Conservation (phyloP, 2,329 filamentous ascomycete species). For the Cladosporium colombiae region DNA sequence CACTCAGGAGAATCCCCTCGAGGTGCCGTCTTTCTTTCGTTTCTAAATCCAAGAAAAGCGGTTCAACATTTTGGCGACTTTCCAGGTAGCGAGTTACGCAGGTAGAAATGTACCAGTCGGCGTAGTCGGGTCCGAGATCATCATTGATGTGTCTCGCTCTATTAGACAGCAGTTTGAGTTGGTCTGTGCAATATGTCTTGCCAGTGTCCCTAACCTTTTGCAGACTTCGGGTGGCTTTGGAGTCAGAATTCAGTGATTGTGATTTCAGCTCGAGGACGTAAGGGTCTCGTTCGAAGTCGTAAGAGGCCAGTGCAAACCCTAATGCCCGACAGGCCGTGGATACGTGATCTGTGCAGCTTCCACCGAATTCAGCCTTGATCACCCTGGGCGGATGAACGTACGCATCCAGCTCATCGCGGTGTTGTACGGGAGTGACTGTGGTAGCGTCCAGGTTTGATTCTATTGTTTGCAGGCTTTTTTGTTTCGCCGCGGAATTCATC, state of each 20-base stretch:
- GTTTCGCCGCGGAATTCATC: constrained; percentile 54
- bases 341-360: not conserved
- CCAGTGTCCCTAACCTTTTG: constrained; percentile 33
- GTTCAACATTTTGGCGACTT: constrained; percentile 28
- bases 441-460: constrained; percentile 70
- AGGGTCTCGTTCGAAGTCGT: constrained; percentile 43
- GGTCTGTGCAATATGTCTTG: constrained; percentile 44
- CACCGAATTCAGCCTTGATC: constrained; percentile 38
- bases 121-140: constrained; percentile 42
- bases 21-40: constrained; percentile 38
- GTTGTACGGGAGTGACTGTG: constrained; percentile 66
- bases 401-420: constrained; percentile 69
- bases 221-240: constrained; percentile 28
- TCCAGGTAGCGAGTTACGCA: constrained; percentile 38
- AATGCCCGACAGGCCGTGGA: constrained; percentile 24
- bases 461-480: constrained; percentile 59
- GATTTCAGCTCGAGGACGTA: constrained; percentile 40
- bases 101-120: constrained; percentile 43
- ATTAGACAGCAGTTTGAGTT: constrained; percentile 38
- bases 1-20: constrained; percentile 23
- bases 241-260: constrained; percentile 27
- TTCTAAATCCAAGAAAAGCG: constrained; percentile 35
- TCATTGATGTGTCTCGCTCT: constrained; percentile 38
- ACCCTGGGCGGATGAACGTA: constrained; percentile 68
- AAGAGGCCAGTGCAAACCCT: constrained; percentile 22